Base-by-base conservation (phyloP, 371 early-diverging fungal species). In the Zopfochytrium polystomum region DNA sequence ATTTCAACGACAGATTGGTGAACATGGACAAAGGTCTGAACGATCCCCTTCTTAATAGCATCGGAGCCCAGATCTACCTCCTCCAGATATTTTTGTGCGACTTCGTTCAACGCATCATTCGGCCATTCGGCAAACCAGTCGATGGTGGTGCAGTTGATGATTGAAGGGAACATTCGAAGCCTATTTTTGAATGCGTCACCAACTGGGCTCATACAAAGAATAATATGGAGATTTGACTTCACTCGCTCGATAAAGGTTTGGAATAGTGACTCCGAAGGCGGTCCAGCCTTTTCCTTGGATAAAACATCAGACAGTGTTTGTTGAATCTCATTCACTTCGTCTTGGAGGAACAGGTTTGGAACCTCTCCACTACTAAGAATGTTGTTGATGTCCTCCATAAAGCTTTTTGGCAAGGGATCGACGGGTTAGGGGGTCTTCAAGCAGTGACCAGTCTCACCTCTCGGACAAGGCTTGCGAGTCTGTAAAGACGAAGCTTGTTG, bases 101-200 rank as follows among this genome's bases (percentile, higher is more conserved):
- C 83, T 67, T 80, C 83, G 29, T 69, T 46, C 35, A 82, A 67
- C 0, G 83, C 83, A 43, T 80, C 82, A 53, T 80, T 77, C 1
- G 82, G 80, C 83, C 83, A 83, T 43, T 76, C 77, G 0, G 78
- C 71, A 62, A 83, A 83, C 74, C 76, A 83, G 63, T 82, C 82
- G 48, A 82, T 83, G 20, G 79, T 77, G 20, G 70, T 71, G 66
- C 80, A 77, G 63, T 81, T 81, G 26, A 82, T 68, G 15, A 83
- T 34, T 2, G 76, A 55, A 26, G 83, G 83, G 62, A 82, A 83
- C 80, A 76, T 80, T 9, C 79, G 67, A 27, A 81, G 55, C 6
- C 81, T 50, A 63, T 76, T 77, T 32, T 82, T 49, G 70, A 82
- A 83, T 2, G 73, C 69, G 30, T 80, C 82, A 1, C 82, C 81